Conservation (phyloP, 2,329 filamentous ascomycete genomes). For the Furcasterigmium furcatum region DNA sequence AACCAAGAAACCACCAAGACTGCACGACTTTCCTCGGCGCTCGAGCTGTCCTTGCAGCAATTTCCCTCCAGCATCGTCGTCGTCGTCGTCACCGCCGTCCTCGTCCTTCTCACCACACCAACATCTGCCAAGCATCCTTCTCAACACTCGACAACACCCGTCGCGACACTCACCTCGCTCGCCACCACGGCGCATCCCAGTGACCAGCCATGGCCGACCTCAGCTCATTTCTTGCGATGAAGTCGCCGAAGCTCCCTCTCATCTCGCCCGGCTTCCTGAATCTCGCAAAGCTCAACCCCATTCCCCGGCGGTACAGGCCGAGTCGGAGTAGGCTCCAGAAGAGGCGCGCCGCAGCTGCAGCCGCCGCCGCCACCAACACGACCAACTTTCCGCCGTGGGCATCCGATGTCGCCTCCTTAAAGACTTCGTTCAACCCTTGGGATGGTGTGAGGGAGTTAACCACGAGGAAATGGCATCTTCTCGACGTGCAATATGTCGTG, state of each 20-base stretch:
- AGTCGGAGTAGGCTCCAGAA: conserved; percentile 35
- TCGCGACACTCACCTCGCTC: not conserved
- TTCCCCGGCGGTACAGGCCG: conserved; percentile 34
- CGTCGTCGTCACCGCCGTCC: too few relatives aligned
- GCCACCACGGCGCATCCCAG: not conserved
- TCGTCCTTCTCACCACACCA: too few relatives aligned
- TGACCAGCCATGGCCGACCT: conserved; percentile 32
- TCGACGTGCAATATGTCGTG: conserved; percentile 82
- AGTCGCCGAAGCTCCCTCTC: conserved; percentile 34
- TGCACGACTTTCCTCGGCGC: too few relatives aligned
- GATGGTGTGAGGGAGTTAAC: conserved; percentile 75
- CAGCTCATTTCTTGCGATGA: conserved; percentile 30
- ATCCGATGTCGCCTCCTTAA: conserved; percentile 68
- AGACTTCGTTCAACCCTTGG: conserved; percentile 78
- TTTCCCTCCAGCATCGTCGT: not conserved
- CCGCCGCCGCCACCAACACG: conserved; percentile 11
- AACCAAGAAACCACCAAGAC: too few relatives aligned
- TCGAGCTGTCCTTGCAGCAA: not conserved
- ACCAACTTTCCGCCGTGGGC: conserved; percentile 14
- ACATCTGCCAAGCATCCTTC: too few relatives aligned
- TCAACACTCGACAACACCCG: not conserved
- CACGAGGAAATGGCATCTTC: conserved; percentile 74
- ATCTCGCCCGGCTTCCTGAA: conserved; percentile 37
- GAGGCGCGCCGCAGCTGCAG: conserved; percentile 24
- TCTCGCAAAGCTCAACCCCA: conserved; percentile 37